Evolutionary conservation across 805 yeast genomes (phyloP), one percentile per base, ranked within the genome.

Genomic region (Zygoascus bituminiphila): DNA sequence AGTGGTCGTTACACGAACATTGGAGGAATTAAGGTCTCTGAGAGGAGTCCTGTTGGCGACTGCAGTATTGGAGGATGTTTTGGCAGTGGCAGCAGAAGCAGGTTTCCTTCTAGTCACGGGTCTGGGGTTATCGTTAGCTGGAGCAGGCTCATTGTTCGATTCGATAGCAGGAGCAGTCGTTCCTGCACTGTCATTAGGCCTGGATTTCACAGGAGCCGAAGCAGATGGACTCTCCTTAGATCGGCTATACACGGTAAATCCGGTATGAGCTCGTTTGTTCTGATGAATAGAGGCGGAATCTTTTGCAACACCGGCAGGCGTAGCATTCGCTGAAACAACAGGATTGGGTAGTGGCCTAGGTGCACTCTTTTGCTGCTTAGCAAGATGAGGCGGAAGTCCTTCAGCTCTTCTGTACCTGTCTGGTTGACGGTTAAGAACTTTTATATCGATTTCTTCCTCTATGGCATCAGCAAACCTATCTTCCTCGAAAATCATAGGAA

Each of bases 401-500:
- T 29, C 33, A 6, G 15, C 7, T 29, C 7, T 29, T 29, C 33
- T 29, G 9, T 29, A 17, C 9, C 33, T 33, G 4, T n/a, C 20
- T 20, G 45, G 41, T 24, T 33, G 49, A 40, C 54, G 54, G 50
- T 60, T 51, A 25, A 21, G 17, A 9, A 59, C 48, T 50, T 58
- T 57, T 42, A 52, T 35, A 22, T 63, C 64, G 44, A 64, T 55
- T 46, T 64, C 70, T 38, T 65, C 65, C 51, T 64, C 69, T 8
- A 65, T 54, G 14, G 69, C 67, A 46, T 63, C 68, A 2, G 68
- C 67, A 49, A 67, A 66, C 42, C 67, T 44, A 45, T 65, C 70
- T 38, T 67, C 71, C 44, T 67, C 71, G 45, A 67, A 67, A 22
- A 66, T 65, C 68, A 65, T 65, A 1, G 71, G 71, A 53, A 67